A percentile compares a stretch with the other conserved stretches of the same genome.
Evolutionary conservation across 176 grass and related monocot genomes (phyloP).

Genomic region (Bromus sterilis): DNA sequence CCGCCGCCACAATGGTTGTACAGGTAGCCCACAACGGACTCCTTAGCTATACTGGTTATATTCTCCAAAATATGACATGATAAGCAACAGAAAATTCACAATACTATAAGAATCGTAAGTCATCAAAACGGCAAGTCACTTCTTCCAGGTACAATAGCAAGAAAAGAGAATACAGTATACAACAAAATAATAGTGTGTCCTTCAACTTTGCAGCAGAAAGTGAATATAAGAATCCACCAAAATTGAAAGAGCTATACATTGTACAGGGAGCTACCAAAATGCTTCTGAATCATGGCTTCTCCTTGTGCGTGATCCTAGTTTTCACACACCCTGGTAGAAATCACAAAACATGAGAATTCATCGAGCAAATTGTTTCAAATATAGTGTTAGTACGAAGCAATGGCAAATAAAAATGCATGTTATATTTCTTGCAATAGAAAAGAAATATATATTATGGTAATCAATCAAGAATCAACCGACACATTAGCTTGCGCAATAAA

Average conservation of each 20-base stretch:
- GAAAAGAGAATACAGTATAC: background rate
- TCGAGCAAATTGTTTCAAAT: background rate
- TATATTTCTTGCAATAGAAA: background rate
- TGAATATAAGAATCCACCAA: conserved; percentile 4
- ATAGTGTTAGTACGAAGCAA: background rate
- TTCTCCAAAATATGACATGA: background rate
- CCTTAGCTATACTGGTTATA: background rate
- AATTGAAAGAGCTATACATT: conserved; percentile 24
- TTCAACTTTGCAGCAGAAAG: background rate
- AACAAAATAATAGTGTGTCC: conserved; percentile 7
- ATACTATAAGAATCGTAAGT: background rate
- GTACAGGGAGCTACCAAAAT: conserved; percentile 15
- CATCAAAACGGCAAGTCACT: background rate
- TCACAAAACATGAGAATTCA: conserved; percentile 5
- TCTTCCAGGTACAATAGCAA: background rate
- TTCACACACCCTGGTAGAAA: conserved; percentile 44
- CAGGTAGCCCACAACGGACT: background rate
- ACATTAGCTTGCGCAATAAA: background rate
- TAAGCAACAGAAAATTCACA: background rate
- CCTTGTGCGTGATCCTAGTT: conserved; percentile 68
- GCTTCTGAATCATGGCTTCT: conserved; percentile 29
- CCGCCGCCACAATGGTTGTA: background rate
- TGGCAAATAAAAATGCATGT: background rate
- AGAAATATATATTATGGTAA: background rate
- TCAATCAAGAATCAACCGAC: background rate